phyloP scores from a whole-genome alignment of 2,329 filamentous ascomycete species.

The Pseudocercospora crystallina region DNA sequence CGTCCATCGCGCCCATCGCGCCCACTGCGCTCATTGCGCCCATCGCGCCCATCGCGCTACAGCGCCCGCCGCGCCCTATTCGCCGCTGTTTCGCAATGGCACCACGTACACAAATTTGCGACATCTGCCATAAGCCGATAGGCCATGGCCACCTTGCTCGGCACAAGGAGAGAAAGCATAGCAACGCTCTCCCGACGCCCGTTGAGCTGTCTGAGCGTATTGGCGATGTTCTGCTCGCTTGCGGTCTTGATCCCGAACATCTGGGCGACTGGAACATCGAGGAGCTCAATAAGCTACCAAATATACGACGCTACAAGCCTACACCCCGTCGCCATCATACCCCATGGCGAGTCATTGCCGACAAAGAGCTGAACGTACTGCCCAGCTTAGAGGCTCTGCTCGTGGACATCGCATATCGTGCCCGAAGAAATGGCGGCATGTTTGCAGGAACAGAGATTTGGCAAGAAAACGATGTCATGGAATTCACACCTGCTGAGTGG shows the following conservation, averaged over 20 bases:
- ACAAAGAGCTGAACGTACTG: background rate
- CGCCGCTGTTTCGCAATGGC: background rate
- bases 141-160: constrained; percentile 4
- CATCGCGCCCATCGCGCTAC: too few relatives aligned
- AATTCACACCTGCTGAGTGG: background rate
- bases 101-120: background rate
- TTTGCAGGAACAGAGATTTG: background rate
- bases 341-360: constrained; percentile 3
- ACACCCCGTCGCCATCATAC: constrained; percentile 7
- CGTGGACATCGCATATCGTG: background rate
- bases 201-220: constrained; percentile 3
- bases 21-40: too few relatives aligned
- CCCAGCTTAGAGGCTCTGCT: constrained; percentile 5
- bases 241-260: constrained; percentile 3
- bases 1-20: too few relatives aligned
- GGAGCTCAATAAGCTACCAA: constrained; percentile 8
- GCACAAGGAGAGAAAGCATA: constrained; percentile 5
- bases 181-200: background rate
- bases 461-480: background rate
- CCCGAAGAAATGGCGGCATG: background rate
- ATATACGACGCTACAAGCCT: constrained; percentile 8
- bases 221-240: constrained; percentile 9
- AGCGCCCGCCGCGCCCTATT: too few relatives aligned
- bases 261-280: constrained; percentile 9
- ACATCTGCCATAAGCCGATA: constrained; percentile 1